A percentile compares a stretch with the other conserved stretches of the same genome.
phyloP scores from a whole-genome alignment of 2,329 filamentous ascomycete genomes.

The Nannizziopsis barbatae region DNA sequence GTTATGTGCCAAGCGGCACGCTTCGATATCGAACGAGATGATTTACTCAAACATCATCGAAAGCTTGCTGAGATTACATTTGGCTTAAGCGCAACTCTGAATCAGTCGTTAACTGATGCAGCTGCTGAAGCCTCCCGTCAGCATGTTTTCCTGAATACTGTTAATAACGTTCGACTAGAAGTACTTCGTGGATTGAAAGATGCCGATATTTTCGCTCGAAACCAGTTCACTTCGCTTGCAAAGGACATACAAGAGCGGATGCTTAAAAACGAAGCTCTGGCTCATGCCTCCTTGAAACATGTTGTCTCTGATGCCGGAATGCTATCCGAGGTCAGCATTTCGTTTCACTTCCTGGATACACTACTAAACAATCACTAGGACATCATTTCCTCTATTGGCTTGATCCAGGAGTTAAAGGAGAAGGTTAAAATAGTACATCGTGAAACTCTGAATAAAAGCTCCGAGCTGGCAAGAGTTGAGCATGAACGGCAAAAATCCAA shows the following conservation, averaged over 20 bases:
- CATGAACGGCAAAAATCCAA: conserved; percentile 21
- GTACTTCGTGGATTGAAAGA: conserved; percentile 26
- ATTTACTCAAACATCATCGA: conserved; percentile 32
- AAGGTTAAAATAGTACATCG: conserved; percentile 10
- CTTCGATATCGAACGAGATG: conserved; percentile 45
- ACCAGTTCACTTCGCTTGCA: conserved; percentile 20
- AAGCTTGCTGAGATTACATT: conserved; percentile 28
- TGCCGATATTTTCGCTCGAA: conserved; percentile 20
- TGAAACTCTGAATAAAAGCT: conserved; percentile 21
- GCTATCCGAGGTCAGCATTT: conserved; percentile 12
- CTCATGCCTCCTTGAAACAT: conserved; percentile 14
- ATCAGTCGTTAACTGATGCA: conserved; percentile 25
- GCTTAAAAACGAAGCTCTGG: conserved; percentile 17
- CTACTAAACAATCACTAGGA: conserved; percentile 20
- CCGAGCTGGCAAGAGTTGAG: conserved; percentile 22
- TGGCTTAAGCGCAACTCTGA: conserved; percentile 28
- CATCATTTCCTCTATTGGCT: conserved; percentile 8
- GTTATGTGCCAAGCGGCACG: conserved; percentile 53
- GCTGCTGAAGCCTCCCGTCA: conserved; percentile 24
- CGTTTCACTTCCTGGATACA: background rate
- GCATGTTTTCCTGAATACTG: conserved; percentile 25
- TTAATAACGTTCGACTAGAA: conserved; percentile 24
- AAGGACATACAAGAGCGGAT: conserved; percentile 21
- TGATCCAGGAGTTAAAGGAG: conserved; percentile 16
- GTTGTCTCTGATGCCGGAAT: conserved; percentile 6